Conservation (phyloP, 2,329 filamentous ascomycete species). For the Drechslerella dactyloides region DNA sequence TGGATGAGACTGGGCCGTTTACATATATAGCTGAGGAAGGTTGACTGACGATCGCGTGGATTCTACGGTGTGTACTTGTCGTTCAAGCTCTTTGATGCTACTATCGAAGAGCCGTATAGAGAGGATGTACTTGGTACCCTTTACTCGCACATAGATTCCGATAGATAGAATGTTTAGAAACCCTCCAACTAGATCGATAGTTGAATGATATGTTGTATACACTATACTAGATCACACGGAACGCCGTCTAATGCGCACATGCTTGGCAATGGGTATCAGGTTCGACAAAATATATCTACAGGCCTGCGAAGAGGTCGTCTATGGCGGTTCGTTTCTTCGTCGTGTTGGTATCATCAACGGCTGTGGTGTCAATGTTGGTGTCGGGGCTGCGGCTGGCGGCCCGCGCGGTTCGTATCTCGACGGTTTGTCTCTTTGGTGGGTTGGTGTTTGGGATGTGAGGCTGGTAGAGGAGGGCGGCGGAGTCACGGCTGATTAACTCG, state of each 20-base stretch:
- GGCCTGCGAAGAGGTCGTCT: slow-evolving; percentile 37
- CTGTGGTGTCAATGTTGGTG: neutral
- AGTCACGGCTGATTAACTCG: slow-evolving; percentile 36
- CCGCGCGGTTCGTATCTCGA: neutral
- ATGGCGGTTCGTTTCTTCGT: slow-evolving; percentile 31
- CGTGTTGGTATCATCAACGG: neutral
- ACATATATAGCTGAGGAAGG: neutral
- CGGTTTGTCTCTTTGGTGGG: slow-evolving; percentile 21
- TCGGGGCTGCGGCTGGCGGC: neutral
- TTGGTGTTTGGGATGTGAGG: slow-evolving; percentile 7
- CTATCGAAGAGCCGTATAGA: neutral
- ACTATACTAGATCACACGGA: too few species aligned
- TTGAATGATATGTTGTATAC: too few species aligned
- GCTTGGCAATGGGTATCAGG: neutral
- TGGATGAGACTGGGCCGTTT: slow-evolving; percentile 9
- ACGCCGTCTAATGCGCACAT: neutral
- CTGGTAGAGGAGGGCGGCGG: slow-evolving; percentile 5
- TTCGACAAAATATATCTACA: slow-evolving; percentile 3
- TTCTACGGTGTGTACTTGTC: slow-evolving; percentile 3
- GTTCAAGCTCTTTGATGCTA: neutral
- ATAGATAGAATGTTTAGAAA: too few species aligned
- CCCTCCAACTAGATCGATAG: too few species aligned
- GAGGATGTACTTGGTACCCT: too few species aligned
- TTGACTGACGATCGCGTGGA: slow-evolving; percentile 1
- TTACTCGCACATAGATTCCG: too few species aligned